Evolutionary conservation across 176 grass and related monocot genomes (phyloP).

Genomic region (Avena eriantha): DNA sequence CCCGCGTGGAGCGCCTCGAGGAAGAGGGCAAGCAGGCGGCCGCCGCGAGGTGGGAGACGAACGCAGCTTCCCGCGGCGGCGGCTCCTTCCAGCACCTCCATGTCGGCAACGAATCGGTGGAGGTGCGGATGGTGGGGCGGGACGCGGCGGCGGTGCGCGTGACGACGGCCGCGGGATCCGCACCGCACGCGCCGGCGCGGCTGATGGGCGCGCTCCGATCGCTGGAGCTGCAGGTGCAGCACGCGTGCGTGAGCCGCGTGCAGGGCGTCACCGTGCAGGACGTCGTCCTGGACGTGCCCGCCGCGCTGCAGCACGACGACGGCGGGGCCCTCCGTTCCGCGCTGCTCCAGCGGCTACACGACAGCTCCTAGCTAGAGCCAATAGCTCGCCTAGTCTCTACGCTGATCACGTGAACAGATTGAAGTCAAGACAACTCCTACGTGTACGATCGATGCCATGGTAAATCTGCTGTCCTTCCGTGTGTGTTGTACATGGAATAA

Average conservation of each 20-base stretch:
- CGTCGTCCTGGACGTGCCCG: constrained; percentile 58
- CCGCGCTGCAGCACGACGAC: constrained; percentile 40
- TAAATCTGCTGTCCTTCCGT: background rate
- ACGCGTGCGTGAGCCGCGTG: constrained; percentile 60
- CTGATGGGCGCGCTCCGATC: constrained; percentile 66
- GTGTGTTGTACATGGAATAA: background rate
- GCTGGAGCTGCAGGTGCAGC: constrained; percentile 56
- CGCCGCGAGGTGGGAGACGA: constrained; percentile 26
- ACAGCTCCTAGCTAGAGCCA: constrained; percentile 26
- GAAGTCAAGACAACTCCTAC: background rate
- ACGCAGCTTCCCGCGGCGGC: background rate
- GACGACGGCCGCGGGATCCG: constrained; percentile 20
- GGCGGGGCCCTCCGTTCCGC: constrained; percentile 40
- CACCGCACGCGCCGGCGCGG: constrained; percentile 50
- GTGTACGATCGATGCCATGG: background rate
- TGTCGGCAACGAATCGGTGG: constrained; percentile 29
- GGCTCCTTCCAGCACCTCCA: background rate
- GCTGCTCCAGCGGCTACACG: constrained; percentile 51
- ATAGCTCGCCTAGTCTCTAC: no score
- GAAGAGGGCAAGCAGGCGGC: constrained; percentile 45
- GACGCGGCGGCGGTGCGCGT: constrained; percentile 48
- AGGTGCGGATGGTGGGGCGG: constrained; percentile 46
- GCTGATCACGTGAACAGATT: background rate
- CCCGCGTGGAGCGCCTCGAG: constrained; percentile 46
- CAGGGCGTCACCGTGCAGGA: constrained; percentile 70